A percentile compares a stretch with the other conserved stretches of the same genome.
These are phyloP conservation scores for Fusarium floridanum DNA, from an alignment of 2,329 filamentous ascomycete genomes.

Conservation along the genomic window DNA sequence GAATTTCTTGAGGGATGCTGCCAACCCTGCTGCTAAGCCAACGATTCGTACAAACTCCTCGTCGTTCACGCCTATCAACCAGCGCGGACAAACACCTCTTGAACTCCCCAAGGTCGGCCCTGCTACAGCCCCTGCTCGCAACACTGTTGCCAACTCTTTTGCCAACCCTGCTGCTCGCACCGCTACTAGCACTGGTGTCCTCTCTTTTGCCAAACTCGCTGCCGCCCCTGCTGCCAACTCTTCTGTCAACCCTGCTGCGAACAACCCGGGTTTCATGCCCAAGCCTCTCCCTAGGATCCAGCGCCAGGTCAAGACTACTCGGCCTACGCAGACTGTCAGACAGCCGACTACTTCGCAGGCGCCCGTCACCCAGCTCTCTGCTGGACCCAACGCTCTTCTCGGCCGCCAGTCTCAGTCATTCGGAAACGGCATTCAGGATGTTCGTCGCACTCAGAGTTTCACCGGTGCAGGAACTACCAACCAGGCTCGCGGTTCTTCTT, in stretches of 20 bases:
- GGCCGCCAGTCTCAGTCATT: not conserved
- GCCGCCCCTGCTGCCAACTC: not conserved
- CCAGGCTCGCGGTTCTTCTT: not conserved
- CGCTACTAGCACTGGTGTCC: not conserved
- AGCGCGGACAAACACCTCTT: not conserved
- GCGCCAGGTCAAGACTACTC: not conserved
- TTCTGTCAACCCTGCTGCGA: not conserved
- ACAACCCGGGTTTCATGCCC: not conserved
- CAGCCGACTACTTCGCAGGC: not conserved
- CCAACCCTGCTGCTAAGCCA: too few relatives aligned
- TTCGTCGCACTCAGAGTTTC: not conserved
- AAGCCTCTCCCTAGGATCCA: not conserved
- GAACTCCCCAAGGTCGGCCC: not conserved
- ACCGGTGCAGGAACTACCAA: not conserved
- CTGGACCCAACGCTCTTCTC: not conserved
- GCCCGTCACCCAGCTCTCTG: not conserved
- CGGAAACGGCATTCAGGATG: not conserved
- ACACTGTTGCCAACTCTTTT: not conserved
- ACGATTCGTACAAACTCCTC: not conserved
- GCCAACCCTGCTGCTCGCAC: not conserved
- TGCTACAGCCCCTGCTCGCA: not conserved
- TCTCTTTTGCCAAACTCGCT: not conserved
- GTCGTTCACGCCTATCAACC: not conserved
- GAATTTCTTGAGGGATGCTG: too few relatives aligned
- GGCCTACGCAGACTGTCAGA: not conserved